phyloP scores from a whole-genome alignment of 148 eudicot genomes.

The Chenopodium berlandieri region DNA sequence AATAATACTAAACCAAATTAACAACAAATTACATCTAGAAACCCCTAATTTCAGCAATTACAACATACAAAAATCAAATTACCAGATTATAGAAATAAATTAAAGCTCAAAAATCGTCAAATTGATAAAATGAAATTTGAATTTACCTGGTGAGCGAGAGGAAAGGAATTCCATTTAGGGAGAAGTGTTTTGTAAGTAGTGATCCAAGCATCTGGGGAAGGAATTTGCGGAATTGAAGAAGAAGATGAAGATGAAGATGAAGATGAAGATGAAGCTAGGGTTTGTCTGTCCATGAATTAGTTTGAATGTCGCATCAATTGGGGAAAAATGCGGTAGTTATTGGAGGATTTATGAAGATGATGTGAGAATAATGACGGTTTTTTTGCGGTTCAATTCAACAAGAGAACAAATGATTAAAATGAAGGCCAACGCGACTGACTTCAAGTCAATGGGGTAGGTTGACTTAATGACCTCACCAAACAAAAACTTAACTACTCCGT shows the following conservation, averaged over 20 bases:
- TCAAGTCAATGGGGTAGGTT: too few species aligned
- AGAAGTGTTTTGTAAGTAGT: conserved; percentile 40
- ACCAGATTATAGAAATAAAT: background rate
- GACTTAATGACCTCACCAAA: too few species aligned
- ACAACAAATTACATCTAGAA: background rate
- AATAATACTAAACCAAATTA: background rate
- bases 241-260: conserved; percentile 33
- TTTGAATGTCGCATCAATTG: background rate
- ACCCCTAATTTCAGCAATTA: background rate
- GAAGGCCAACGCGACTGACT: background rate
- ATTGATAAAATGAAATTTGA: background rate
- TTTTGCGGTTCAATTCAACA: background rate
- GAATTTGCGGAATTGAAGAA: conserved; percentile 26
- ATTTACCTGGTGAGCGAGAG: conserved; percentile 41
- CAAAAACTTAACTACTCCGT: too few species aligned
- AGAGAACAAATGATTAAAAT: too few species aligned
- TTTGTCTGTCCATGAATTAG: conserved; percentile 46
- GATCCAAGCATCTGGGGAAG: conserved; percentile 71
- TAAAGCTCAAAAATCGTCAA: background rate
- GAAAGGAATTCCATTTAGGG: conserved; percentile 67
- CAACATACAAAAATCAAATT: background rate
- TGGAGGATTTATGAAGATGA: background rate
- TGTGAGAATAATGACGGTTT: background rate
- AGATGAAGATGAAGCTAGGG: conserved; percentile 55
- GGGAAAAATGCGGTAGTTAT: background rate